Base-by-base conservation (phyloP, 2,329 filamentous ascomycete genomes). In the Ascomycota sp. region DNA sequence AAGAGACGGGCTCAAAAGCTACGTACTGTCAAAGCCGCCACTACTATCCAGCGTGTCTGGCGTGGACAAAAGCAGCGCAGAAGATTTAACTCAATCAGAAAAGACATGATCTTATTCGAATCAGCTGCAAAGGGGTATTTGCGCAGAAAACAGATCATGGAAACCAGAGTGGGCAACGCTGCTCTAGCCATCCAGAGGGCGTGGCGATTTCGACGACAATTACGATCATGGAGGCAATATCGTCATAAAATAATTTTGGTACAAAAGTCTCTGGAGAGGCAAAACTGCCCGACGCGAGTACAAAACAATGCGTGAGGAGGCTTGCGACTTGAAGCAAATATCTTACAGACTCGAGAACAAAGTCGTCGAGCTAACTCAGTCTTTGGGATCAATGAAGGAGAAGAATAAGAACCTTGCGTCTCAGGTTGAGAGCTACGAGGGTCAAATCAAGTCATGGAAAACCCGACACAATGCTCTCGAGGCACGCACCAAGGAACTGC, bases 271-370 rank as follows among this genome's bases (percentile, higher is more conserved):
- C 48, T 95, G 82, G 82, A 75, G 89, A 50, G 86, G 85, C 49
- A 85, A 70, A 53, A 48, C 55, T 38, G 86, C 89, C 32, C 73
- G 89, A 40, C 70, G 65, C 40, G 74, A 70, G 29, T 98, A 98
- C 65, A 95, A 93, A 69, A 72, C 63, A 42, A 59, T 92, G 36
- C 81, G 89, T 41, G 85, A 94, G 55, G 89, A 98, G 56, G 89
- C 89, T 39, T 79, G 89, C 47, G 91, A 98, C 60, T 69, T 98
- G 51, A 95, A 95, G 65, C 86, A 95, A 55, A 98, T 98, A 42
- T 95, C 89, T 3, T 98, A 98, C 65, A 95, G 93, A 63, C 63
- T 98, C 43, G 89, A 98, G 55, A 95, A 98, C 67, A 98, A 98
- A 71, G 89, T 98, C 37, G 82, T 98, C 37, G 89, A 98, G 59